These are phyloP conservation scores for Phytophthora macrochlamydospora DNA, from an alignment of 352 stramenopile species.

Conservation along the genomic window DNA sequence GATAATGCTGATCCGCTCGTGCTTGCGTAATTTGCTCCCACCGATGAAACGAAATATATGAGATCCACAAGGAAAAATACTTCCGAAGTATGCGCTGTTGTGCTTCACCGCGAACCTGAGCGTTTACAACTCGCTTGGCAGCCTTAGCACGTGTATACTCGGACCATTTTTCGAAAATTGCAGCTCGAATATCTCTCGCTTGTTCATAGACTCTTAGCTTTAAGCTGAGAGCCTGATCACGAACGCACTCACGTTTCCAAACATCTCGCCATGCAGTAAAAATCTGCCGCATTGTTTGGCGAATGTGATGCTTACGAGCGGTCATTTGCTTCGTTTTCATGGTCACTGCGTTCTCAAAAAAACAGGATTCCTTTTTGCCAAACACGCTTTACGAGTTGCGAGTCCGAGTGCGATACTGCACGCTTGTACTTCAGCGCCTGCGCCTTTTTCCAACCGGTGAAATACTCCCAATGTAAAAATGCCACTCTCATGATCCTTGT, in stretches of 20 bases:
- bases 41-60: slow-evolving; percentile 35
- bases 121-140: slow-evolving; percentile 32
- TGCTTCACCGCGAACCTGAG: slow-evolving; percentile 35
- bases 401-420: slow-evolving; percentile 17
- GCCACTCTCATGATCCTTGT: slow-evolving; percentile 5
- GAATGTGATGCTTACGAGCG: slow-evolving; percentile 10
- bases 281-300: slow-evolving; percentile 3
- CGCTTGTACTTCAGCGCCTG: slow-evolving; percentile 19
- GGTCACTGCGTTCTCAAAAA: slow-evolving; percentile 4
- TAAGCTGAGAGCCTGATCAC: slow-evolving; percentile 1
- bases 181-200: not conserved
- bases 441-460: slow-evolving; percentile 23
- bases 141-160: slow-evolving; percentile 29
- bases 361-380: slow-evolving; percentile 29
- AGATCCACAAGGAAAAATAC: slow-evolving; percentile 35
- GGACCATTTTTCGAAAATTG: slow-evolving; percentile 22
- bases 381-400: slow-evolving; percentile 23
- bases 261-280: slow-evolving; percentile 25
- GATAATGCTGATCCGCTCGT: slow-evolving; percentile 41
- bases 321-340: slow-evolving; percentile 16
- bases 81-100: slow-evolving; percentile 28
- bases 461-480: slow-evolving; percentile 29
- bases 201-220: slow-evolving; percentile 10
- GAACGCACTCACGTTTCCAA: slow-evolving; percentile 15
- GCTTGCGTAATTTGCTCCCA: slow-evolving; percentile 50